Base-by-base conservation (phyloP, 768 basidiomycete species). In the Wakefieldia striispora region DNA sequence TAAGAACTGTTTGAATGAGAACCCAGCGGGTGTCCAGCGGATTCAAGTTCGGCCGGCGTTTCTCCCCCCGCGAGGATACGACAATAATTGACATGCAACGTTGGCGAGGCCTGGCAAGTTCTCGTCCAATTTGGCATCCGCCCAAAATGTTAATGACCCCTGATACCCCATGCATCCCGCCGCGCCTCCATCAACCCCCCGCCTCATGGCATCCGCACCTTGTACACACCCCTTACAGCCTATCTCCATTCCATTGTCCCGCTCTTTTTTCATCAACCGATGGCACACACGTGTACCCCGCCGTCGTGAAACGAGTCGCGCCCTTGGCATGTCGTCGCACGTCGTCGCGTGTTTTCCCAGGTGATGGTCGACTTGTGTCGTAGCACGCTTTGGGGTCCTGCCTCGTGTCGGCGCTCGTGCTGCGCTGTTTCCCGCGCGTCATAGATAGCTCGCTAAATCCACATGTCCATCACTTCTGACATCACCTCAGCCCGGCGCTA, bases 341-440 rank as follows among this genome's bases (percentile, higher is more conserved):
- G 19, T 20, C 50, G 33, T 40, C 56, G 35, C 62, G 35, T 57
- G 49, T 54, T 45, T 54, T 58, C 56, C 53, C 58, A 57, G 36
- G 52, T 34, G 27, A 46, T 40, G 44, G 3, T 13, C 49, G 40
- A 17, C 45, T 24, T 12, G 40, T 57, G 50, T 53, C 56, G 62
- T 55, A 61, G 9, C 29, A 2, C 5, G n/a, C 0, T 6, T 29
- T 34, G 59, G 65, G 62, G 60, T 56, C 54, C 43, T 51, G 65
- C 64, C 64, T 65, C 64, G 65, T 65, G 64, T 65, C 60, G 57
- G 65, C 63, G 65, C 59, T 62, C 54, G 35, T 49, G 48, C 50
- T 46, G 45, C 55, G 54, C 52, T 51, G 49, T 56, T 53, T 41
- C 53, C 54, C n/a, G n/a, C n/a, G 47, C 50, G 45, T 57, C 46